Evolutionary conservation across 768 basidiomycete genomes (phyloP).

Genomic region (Amanita pallidorosea): DNA sequence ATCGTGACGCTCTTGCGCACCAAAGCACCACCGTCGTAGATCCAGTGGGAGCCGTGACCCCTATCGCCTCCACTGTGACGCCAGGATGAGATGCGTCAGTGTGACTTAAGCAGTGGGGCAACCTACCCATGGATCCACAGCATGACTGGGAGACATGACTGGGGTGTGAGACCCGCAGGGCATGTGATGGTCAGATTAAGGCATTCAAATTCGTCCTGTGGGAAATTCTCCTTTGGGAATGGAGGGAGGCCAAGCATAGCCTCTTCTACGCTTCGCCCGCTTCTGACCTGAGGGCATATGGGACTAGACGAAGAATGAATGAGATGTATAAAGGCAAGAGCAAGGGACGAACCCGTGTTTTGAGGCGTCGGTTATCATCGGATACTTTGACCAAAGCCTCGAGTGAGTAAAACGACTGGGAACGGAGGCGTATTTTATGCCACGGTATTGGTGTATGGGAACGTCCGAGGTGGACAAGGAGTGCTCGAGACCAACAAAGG

Average conservation of each 20-base stretch:
- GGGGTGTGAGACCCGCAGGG: slow-evolving; percentile 42
- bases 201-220: slow-evolving; percentile 71
- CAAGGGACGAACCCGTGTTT: slow-evolving; percentile 46
- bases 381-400: slow-evolving; percentile 45
- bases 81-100: slow-evolving; percentile 5
- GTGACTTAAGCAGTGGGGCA: slow-evolving; percentile 1
- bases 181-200: slow-evolving; percentile 75
- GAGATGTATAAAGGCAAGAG: neutral
- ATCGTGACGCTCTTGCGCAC: slow-evolving; percentile 56
- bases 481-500: slow-evolving; percentile 59
- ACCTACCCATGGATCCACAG: slow-evolving; percentile 79
- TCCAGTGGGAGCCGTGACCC: slow-evolving; percentile 69
- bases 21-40: slow-evolving; percentile 63
- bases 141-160: slow-evolving; percentile 64
- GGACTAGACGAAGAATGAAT: slow-evolving; percentile 31
- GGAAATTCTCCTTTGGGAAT: slow-evolving; percentile 41
- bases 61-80: slow-evolving; percentile 52
- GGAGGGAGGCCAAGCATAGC: slow-evolving; percentile 49
- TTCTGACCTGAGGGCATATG: slow-evolving; percentile 58
- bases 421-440: slow-evolving; percentile 68
- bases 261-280: slow-evolving; percentile 40
- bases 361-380: slow-evolving; percentile 49
- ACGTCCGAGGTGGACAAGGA: slow-evolving; percentile 41
- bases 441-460: slow-evolving; percentile 61
- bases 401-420: slow-evolving; percentile 74